phyloP scores from a whole-genome alignment of 2,329 filamentous ascomycete genomes.

The Stagonosporopsis cucurbitacearum region DNA sequence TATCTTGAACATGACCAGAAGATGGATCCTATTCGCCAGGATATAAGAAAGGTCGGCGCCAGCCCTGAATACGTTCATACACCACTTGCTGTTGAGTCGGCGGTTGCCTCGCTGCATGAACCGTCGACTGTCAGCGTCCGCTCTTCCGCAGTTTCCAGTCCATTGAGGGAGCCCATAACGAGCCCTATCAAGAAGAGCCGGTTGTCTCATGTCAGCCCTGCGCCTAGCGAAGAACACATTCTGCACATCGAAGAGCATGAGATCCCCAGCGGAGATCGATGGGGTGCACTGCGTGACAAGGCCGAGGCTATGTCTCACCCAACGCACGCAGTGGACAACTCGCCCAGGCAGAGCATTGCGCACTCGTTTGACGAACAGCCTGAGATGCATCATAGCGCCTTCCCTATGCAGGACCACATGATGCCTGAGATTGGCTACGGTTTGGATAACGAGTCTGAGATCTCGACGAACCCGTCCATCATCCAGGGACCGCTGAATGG shows the following conservation, averaged over 20 bases:
- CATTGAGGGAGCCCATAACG: conserved; percentile 23
- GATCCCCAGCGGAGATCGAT: conserved; percentile 41
- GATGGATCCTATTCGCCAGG: conserved; percentile 66
- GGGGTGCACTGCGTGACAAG: conserved; percentile 51
- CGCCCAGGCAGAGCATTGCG: conserved; percentile 62
- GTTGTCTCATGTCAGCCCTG: conserved; percentile 36
- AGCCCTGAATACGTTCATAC: conserved; percentile 80
- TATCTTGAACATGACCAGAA: conserved; percentile 60
- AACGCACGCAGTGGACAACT: conserved; percentile 48
- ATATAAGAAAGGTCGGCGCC: conserved; percentile 72
- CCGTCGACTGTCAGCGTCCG: conserved; percentile 73
- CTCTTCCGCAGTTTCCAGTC: conserved; percentile 41
- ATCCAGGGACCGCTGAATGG: conserved; percentile 76
- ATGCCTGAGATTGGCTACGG: conserved; percentile 79
- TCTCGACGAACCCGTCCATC: conserved; percentile 84
- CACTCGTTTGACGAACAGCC: conserved; percentile 55
- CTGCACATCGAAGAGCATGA: conserved; percentile 30
- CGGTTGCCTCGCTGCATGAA: conserved; percentile 87
- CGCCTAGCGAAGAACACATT: conserved; percentile 20
- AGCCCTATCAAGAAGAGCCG: conserved; percentile 33
- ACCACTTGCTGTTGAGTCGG: conserved; percentile 79
- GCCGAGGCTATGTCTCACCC: conserved; percentile 46
- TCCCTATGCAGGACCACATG: conserved; percentile 72
- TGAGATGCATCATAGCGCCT: conserved; percentile 71
- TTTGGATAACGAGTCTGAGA: conserved; percentile 65